Conservation (phyloP, 352 stramenopile genomes). For the Phytophthora nicotianae region DNA sequence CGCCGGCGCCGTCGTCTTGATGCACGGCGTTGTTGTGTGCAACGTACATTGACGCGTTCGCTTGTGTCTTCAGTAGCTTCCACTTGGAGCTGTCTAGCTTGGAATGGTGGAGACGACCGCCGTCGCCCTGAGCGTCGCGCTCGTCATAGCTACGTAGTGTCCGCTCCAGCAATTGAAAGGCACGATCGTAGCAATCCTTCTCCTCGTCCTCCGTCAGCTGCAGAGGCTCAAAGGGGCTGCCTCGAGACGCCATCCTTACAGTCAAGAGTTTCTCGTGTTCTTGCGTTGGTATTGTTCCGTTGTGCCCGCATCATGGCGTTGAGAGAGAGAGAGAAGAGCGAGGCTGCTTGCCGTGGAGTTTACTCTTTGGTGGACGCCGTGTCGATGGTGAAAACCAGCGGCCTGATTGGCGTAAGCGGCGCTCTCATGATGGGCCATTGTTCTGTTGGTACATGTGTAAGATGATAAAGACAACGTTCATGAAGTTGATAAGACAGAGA, state of each 20-base stretch:
- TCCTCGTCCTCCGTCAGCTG: conserved; percentile 18
- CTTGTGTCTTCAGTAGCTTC: conserved; percentile 34
- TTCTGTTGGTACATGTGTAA: neutral
- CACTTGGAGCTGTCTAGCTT: conserved; percentile 25
- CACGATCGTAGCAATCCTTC: conserved; percentile 23
- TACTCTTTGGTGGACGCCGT: neutral
- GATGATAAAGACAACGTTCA: neutral
- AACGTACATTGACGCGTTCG: conserved; percentile 28
- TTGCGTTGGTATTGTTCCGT: conserved; percentile 10
- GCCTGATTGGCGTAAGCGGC: conserved; percentile 10
- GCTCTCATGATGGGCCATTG: neutral
- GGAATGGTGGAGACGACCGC: conserved; percentile 18
- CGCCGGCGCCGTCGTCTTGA: conserved; percentile 5
- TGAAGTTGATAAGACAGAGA: neutral
- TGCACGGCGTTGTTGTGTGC: conserved; percentile 6
- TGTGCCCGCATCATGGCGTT: conserved; percentile 14
- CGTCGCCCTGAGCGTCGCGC: neutral
- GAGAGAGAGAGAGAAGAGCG: neutral
- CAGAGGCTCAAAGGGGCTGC: conserved; percentile 11
- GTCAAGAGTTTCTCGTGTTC: neutral
- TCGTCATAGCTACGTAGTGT: conserved; percentile 37
- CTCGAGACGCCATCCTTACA: conserved; percentile 9
- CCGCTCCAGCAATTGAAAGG: conserved; percentile 32
- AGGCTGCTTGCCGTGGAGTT: neutral
- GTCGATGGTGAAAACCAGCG: conserved; percentile 7